phyloP scores from a whole-genome alignment of 139 green algal genomes.

The Dunaliella primolecta region DNA sequence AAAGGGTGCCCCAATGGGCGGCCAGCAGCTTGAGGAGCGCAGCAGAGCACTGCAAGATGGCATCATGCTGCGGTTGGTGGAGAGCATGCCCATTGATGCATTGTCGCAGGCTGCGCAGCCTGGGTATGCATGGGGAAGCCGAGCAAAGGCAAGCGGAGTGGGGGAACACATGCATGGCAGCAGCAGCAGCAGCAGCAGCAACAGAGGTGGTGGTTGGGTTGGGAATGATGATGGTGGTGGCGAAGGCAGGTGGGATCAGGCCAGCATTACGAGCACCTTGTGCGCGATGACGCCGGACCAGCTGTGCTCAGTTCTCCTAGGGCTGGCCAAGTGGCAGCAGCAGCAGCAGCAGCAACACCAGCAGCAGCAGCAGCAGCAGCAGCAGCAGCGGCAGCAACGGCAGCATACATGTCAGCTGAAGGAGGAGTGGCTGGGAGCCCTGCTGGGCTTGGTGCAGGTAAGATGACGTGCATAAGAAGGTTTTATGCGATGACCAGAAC shows the following conservation, averaged over 20 bases:
- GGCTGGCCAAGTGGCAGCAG: background rate
- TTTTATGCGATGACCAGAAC: too few relatives aligned
- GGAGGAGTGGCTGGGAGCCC: background rate
- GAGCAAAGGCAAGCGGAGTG: background rate
- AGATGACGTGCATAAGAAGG: too few relatives aligned
- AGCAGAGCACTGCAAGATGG: background rate
- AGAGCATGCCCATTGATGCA: background rate
- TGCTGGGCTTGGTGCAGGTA: background rate
- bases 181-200: slow-evolving; percentile 5
- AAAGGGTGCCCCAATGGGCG: background rate
- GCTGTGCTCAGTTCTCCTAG: background rate
- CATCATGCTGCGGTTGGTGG: background rate
- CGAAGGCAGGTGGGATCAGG: too few relatives aligned
- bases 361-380: background rate
- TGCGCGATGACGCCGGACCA: background rate
- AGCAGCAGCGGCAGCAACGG: background rate
- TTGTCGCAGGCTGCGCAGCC: background rate
- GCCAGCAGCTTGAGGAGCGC: background rate
- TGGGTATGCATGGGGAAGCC: background rate
- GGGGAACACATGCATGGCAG: background rate
- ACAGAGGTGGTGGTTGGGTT: too few relatives aligned
- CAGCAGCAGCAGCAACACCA: background rate
- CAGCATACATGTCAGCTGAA: background rate
- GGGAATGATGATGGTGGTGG: too few relatives aligned
- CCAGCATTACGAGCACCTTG: background rate